Evolutionary conservation across 768 basidiomycete species (phyloP).

Genomic region (Auricularia sp.): DNA sequence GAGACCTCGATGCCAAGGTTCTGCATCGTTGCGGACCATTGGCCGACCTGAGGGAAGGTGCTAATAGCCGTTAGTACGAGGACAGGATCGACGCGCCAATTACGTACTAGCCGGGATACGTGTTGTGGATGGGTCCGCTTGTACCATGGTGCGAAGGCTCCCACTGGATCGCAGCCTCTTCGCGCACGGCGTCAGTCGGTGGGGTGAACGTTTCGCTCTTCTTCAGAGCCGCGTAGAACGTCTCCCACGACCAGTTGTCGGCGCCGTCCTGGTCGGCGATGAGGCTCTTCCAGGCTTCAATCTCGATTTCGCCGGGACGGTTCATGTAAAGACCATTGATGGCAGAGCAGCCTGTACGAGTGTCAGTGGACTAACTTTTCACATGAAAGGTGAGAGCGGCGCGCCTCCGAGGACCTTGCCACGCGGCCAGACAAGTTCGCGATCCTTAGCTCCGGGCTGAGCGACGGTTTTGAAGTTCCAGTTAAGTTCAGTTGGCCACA

Average conservation of each 20-base stretch:
- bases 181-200: conserved; percentile 32
- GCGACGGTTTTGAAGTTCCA: conserved; percentile 47
- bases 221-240: conserved; percentile 36
- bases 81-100: background rate
- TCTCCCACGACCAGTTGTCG: conserved; percentile 39
- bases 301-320: conserved; percentile 39
- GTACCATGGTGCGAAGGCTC: conserved; percentile 39
- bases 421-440: conserved; percentile 44
- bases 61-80: background rate
- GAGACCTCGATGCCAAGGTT: background rate
- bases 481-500: conserved; percentile 40
- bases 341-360: conserved; percentile 27
- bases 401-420: conserved; percentile 59
- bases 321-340: conserved; percentile 63
- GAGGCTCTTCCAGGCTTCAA: conserved; percentile 38
- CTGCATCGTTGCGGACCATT: conserved; percentile 1
- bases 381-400: background rate
- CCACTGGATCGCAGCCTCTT: conserved; percentile 36
- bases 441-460: conserved; percentile 35
- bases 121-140: conserved; percentile 39
- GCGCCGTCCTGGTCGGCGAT: conserved; percentile 26
- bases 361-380: background rate
- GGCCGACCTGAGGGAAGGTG: background rate
- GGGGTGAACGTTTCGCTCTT: conserved; percentile 48
- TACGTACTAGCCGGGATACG: conserved; percentile 17